These are phyloP conservation scores for Rutstroemia sp. DNA, from an alignment of 2,329 filamentous ascomycete species.

Conservation along the genomic window DNA sequence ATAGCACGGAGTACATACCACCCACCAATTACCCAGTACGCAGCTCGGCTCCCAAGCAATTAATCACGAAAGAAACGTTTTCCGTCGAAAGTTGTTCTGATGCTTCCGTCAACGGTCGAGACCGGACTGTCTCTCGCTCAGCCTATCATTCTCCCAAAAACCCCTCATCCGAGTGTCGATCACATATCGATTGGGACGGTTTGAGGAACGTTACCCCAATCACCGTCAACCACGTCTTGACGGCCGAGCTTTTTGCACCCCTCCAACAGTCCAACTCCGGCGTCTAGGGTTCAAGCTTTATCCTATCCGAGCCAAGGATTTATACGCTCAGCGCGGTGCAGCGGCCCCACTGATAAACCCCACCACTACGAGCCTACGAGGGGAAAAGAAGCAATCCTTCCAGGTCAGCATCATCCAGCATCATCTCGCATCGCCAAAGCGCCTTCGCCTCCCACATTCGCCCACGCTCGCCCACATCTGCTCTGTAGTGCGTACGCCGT, in stretches of 20 bases:
- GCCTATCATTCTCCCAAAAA: conserved; percentile 20
- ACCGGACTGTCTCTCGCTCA: conserved; percentile 1
- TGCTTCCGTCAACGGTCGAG: conserved; percentile 2
- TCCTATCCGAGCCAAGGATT: conserved; percentile 5
- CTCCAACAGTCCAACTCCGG: not conserved
- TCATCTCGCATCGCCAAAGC: not conserved
- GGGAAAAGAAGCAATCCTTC: not conserved
- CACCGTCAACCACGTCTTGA: conserved; percentile 26
- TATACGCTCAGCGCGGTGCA: conserved; percentile 12
- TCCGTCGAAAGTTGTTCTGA: not conserved
- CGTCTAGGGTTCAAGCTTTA: conserved; percentile 7
- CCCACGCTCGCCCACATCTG: not conserved
- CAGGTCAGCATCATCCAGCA: not conserved
- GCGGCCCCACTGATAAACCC: not conserved
- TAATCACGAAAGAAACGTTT: not conserved
- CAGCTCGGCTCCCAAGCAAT: not conserved
- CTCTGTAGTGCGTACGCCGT: not conserved
- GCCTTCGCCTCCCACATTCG: not conserved
- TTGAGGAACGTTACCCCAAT: conserved; percentile 25
- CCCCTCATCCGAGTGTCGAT: conserved; percentile 9
- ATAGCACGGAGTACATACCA: no score
- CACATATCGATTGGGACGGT: not conserved
- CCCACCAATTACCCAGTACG: no score
- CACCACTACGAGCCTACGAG: not conserved
- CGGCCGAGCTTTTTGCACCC: conserved; percentile 7